Evolutionary conservation across 768 basidiomycete genomes (phyloP).

Genomic region (Arthromyces matolae): DNA sequence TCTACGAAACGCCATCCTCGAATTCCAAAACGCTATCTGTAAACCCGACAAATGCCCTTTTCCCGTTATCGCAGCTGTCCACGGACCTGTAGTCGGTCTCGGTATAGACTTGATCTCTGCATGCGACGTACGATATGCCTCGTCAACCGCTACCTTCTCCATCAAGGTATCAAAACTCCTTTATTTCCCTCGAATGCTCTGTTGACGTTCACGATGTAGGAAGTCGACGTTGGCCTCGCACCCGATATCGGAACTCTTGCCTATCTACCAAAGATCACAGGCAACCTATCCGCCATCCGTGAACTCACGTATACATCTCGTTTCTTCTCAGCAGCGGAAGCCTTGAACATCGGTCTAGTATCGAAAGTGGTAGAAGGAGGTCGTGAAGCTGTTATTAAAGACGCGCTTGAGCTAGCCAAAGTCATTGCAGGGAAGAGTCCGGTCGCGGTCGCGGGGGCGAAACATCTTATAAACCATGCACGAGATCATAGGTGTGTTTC

Average conservation of each 20-base stretch:
- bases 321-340: conserved; percentile 66
- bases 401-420: conserved; percentile 62
- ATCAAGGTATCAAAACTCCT: conserved; percentile 53
- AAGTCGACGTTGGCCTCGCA: conserved; percentile 84
- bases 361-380: conserved; percentile 69
- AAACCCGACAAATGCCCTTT: conserved; percentile 64
- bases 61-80: conserved; percentile 81
- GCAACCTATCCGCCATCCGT: conserved; percentile 65
- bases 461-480: conserved; percentile 73
- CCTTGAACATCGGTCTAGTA: conserved; percentile 65
- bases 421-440: conserved; percentile 75
- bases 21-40: conserved; percentile 70
- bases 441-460: conserved; percentile 72
- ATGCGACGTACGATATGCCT: conserved; percentile 78
- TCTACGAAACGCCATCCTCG: conserved; percentile 42
- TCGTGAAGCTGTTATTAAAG: conserved; percentile 58
- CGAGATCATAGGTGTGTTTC: conserved; percentile 68
- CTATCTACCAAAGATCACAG: conserved; percentile 71
- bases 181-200: conserved; percentile 41
- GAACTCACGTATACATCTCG: conserved; percentile 79
- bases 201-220: conserved; percentile 45
- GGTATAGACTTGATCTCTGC: conserved; percentile 72
- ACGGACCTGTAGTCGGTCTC: conserved; percentile 72
- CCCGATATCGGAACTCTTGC: conserved; percentile 88
- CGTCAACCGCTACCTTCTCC: conserved; percentile 56